Base-by-base conservation (phyloP, 148 eudicot species). In the Rhododendron ferrugineum region DNA sequence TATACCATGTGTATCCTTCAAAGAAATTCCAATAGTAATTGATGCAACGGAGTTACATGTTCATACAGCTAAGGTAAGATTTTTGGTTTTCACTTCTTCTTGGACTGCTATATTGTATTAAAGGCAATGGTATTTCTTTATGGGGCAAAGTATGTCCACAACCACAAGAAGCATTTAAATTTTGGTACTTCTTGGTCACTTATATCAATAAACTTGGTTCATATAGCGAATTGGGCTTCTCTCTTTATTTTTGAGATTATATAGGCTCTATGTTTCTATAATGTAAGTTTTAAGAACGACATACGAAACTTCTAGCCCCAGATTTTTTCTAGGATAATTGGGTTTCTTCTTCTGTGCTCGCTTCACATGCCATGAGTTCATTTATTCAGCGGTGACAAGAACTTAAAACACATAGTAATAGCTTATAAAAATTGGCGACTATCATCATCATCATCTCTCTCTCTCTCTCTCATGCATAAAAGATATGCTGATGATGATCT, bases 11-110 rank as follows among this genome's bases (percentile, higher is more conserved):
- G 93, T 91, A 56, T 92, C 94, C 58, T 88, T 93, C 36, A 92
- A 93, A 87, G 92, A 89, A 62, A 92, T 78, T 86, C 96, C 94
- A 68, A 90, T 95, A 52, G 84, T 92, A 44, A 85, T 97, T 86
- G 96, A 97, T 93, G 91, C 86, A 82, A 92, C 88, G 82, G 88
- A 90, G 80, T 87, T 93, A 81, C 89, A 72, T 36, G 82, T 90
- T 79, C 92, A 92, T 81, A 84, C 91, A 58, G 96, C 96, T 85
- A 90, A 95, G 98, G 99, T 97, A 84, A 90, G 90, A 84, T 44
- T 44, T 60, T 77, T 68, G 52, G 54, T 82, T 68, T 60, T 28
- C 22, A 7, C 26, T 11, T 42, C 28, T 56, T 54, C 22, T 52
- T 46, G 52, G 62, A 20, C 36, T 50, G n/a, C 30, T 44, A 11